Percentiles rank a stretch among this genome's conserved stretches.
These are phyloP conservation scores for Candida palmyrensis DNA, from an alignment of 805 yeast genomes.

Conservation along the genomic window DNA sequence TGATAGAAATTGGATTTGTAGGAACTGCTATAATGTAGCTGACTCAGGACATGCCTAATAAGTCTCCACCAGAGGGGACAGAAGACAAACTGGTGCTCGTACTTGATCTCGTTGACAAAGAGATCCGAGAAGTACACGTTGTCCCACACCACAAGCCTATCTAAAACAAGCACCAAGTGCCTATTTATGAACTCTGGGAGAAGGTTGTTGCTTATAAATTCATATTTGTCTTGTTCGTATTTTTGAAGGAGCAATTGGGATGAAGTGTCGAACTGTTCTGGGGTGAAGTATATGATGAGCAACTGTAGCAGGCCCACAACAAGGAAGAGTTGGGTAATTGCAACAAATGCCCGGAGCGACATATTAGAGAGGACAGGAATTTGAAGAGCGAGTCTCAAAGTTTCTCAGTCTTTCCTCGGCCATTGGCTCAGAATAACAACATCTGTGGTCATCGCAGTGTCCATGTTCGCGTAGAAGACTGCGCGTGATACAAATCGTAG, in stretches of 20 bases:
- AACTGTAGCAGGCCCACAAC: slow-evolving; percentile 35
- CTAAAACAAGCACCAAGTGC: too few relatives aligned
- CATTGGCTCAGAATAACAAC: too few relatives aligned
- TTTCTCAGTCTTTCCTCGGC: too few relatives aligned
- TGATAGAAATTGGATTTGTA: slow-evolving; percentile 31
- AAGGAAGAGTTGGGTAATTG: slow-evolving; percentile 13
- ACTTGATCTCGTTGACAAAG: slow-evolving; percentile 46
- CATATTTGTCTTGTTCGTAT: slow-evolving; percentile 7
- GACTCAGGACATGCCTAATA: slow-evolving; percentile 26
- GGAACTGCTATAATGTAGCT: too few relatives aligned
- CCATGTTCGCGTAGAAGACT: too few relatives aligned
- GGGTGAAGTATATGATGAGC: slow-evolving; percentile 31
- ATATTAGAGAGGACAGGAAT: too few relatives aligned
- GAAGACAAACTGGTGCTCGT: slow-evolving; percentile 89
- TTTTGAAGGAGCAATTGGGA: slow-evolving; percentile 28
- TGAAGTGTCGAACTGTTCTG: slow-evolving; percentile 47
- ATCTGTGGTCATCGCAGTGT: too few relatives aligned
- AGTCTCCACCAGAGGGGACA: slow-evolving; percentile 71
- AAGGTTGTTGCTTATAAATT: slow-evolving; percentile 7
- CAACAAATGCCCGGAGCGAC: background rate
- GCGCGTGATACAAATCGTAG: too few relatives aligned
- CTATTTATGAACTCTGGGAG: too few relatives aligned
- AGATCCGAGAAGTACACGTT: slow-evolving; percentile 67
- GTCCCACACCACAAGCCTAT: slow-evolving; percentile 77
- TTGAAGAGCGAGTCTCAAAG: too few relatives aligned